These are phyloP conservation scores for Aspergillus caelatus DNA, from an alignment of 2,329 filamentous ascomycete genomes.

Conservation along the genomic window DNA sequence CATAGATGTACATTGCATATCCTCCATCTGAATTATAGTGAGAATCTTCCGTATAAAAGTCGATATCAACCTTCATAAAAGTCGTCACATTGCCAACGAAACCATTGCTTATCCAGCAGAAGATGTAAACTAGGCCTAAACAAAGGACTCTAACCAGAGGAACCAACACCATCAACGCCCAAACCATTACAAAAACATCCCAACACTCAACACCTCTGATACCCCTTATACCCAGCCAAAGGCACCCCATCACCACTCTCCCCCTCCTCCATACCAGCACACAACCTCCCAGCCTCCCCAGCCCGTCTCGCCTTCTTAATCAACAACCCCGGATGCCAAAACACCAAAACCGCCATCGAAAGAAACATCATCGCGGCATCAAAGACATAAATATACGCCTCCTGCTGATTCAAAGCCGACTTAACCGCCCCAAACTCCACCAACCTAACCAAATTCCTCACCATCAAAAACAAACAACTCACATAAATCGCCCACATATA, in stretches of 20 bases:
- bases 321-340: constrained; percentile 8
- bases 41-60: accelerated
- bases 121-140: no score
- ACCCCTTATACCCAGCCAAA: background rate
- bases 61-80: accelerated
- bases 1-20: background rate
- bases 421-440: constrained; percentile 25
- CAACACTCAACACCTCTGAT: background rate
- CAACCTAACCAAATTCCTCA: constrained; percentile 38
- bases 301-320: background rate
- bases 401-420: constrained; percentile 34
- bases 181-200: background rate
- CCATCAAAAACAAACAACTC: constrained; percentile 36
- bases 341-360: background rate
- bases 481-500: constrained; percentile 10
- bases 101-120: no score
- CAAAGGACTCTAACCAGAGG: no score
- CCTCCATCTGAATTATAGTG: no score
- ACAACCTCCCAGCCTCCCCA: background rate
- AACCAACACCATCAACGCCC: background rate
- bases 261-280: constrained; percentile 1
- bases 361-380: constrained; percentile 24
- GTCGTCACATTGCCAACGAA: background rate
- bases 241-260: background rate
- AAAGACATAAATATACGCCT: constrained; percentile 34